Evolutionary conservation across 768 basidiomycete genomes (phyloP), one percentile per base, ranked within the genome.

Genomic region (Coprinopsis strossmayeri): DNA sequence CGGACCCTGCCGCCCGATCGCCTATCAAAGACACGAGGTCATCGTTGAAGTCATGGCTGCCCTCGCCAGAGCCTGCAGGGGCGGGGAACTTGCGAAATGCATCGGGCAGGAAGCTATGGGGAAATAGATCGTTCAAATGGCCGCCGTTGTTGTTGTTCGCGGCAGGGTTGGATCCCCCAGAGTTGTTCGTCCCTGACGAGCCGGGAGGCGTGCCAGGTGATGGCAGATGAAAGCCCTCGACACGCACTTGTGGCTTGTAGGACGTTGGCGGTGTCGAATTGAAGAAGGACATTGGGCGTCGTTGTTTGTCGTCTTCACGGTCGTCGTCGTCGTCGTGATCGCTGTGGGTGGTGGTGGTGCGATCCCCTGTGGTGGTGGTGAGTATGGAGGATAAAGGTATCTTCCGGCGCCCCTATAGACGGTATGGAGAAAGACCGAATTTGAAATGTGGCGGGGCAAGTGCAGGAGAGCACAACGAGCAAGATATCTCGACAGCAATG

Each of bases 151-250:
- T 53, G 51, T 46, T 51, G 23, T 59, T 63, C 43, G 52, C 53
- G 52, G 45, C 48, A 21, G 58, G 50, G 59, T 49, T 61, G 1
- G 52, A 65, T 55, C 57, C 59, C 18, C 54, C 59, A 12, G 55
- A 50, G 50, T 26, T 51, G 51, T 30, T 43, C 55, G 55, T 7
- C 34, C 27, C 48, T 43, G 66, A 61, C 9, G 70, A 34, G n/a
- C 43, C 43, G 21, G 49, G 49, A 15, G 46, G 46, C 27, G 49
- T 37, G 15, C 32, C 61, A 20, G 78, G 72, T 40, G 71, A 71
- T 18, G 79, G 76, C 28, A 82, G 62, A 53, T 85, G 81, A 62
- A 89, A 89, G 57, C 87, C 87, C 66, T 87, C 82, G 59, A 84
- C 81, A 51, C 84, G 71, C 54, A 87, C 60, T 53, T 78, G 77